phyloP scores from a whole-genome alignment of 1,139 yeast genomes.

The Protomyces inouyei region DNA sequence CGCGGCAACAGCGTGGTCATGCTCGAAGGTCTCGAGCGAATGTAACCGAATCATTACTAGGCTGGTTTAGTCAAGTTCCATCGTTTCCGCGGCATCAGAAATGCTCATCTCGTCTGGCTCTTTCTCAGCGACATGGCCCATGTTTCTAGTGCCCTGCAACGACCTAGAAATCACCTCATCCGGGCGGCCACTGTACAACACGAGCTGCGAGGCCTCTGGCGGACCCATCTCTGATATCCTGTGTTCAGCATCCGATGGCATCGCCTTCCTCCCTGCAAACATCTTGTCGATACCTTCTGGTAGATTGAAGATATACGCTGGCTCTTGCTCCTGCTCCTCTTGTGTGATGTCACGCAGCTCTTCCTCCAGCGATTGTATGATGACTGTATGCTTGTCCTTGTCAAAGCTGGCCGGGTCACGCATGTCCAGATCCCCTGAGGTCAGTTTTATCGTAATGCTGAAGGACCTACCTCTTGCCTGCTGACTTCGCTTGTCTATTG shows the following conservation, averaged over 20 bases:
- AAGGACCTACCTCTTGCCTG: not conserved
- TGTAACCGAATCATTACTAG: not conserved
- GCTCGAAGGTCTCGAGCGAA: constrained; percentile 38
- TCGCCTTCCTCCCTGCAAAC: constrained; percentile 2
- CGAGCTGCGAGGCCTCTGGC: constrained; percentile 2
- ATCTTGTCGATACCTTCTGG: constrained; percentile 18
- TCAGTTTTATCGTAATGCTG: not conserved
- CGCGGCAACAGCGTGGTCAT: constrained; percentile 47
- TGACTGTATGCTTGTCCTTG: constrained; percentile 28
- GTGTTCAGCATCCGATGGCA: not conserved
- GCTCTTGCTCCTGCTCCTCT: constrained; percentile 8
- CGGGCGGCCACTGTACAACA: constrained; percentile 12
- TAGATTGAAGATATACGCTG: constrained; percentile 4
- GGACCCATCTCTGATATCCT: not conserved
- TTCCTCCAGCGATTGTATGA: constrained; percentile 24
- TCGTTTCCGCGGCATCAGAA: not conserved
- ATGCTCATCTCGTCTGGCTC: not conserved
- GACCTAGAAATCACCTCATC: not conserved
- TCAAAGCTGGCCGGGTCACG: constrained; percentile 5
- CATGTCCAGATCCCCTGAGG: constrained; percentile 9
- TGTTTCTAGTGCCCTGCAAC: not conserved
- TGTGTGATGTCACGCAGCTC: not conserved
- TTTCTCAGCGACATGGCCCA: not conserved
- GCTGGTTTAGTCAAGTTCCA: constrained; percentile 5
- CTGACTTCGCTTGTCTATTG: not conserved